Percentiles rank a stretch among this genome's conserved stretches.
Conservation (phyloP, 306 rosid species). For the Sophora flavescens region DNA sequence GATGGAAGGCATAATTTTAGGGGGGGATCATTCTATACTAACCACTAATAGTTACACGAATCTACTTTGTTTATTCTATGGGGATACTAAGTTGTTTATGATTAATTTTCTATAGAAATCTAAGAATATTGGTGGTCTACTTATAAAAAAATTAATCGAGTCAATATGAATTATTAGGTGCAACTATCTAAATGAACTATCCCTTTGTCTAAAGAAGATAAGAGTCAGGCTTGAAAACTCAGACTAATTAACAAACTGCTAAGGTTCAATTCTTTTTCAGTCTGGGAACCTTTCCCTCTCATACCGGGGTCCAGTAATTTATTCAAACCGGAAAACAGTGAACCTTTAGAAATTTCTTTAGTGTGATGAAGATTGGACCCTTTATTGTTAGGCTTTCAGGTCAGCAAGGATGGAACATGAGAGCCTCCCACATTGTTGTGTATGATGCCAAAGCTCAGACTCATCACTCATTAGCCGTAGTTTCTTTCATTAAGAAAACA, state of each 20-base stretch:
- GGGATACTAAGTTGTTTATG: constrained; percentile 2
- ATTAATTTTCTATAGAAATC: constrained; percentile 36
- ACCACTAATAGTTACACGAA: constrained; percentile 23
- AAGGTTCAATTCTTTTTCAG: background rate
- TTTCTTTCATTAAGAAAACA: constrained; percentile 55
- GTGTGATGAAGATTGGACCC: constrained; percentile 39
- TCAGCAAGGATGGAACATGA: constrained; percentile 64
- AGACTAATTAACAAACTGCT: background rate
- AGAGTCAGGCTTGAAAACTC: background rate
- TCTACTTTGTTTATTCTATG: background rate
- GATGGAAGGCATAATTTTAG: constrained; percentile 30
- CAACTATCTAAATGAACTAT: no score
- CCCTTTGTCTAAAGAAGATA: no score
- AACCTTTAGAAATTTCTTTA: constrained; percentile 14
- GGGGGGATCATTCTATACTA: constrained; percentile 11
- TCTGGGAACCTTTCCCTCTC: background rate
- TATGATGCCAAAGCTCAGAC: constrained; percentile 52
- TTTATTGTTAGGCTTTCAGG: constrained; percentile 58
- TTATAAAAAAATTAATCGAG: no score
- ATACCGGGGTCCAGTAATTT: background rate
- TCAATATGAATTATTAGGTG: no score
- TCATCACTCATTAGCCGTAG: constrained; percentile 56
- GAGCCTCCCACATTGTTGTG: constrained; percentile 76
- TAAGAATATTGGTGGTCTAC: background rate
- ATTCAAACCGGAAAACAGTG: background rate